phyloP scores from a whole-genome alignment of 345 rosid species.

The Firmiana major region DNA sequence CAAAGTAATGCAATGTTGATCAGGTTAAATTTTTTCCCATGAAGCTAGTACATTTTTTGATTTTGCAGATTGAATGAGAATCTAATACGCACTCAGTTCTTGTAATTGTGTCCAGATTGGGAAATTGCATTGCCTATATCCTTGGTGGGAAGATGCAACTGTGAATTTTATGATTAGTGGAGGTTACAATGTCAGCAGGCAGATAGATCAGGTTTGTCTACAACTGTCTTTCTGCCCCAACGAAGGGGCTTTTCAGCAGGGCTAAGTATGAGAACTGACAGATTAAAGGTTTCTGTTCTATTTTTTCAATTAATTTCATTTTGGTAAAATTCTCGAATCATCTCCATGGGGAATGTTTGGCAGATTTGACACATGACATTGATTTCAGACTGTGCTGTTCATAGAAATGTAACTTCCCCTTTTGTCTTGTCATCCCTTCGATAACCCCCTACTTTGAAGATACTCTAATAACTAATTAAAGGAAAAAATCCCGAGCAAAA shows the following conservation, averaged over 20 bases:
- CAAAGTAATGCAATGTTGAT: background rate
- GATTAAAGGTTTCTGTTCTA: background rate
- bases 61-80: conserved; percentile 6
- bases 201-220: conserved; percentile 53
- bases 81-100: background rate
- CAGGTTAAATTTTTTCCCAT: background rate
- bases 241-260: background rate
- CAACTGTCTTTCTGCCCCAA: no score
- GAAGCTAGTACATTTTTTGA: background rate
- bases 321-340: no score
- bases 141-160: conserved; percentile 94
- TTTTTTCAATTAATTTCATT: no score
- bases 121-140: conserved; percentile 76
- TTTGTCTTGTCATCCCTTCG: no score
- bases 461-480: no score
- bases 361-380: no score
- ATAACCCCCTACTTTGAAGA: no score
- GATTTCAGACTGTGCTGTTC: no score
- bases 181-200: conserved; percentile 63
- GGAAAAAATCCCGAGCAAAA: no score
- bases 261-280: background rate
- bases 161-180: conserved; percentile 84
- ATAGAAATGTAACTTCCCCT: no score
- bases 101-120: conserved; percentile 55
- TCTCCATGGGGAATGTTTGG: no score